Base-by-base conservation (phyloP, 108 stramenopile species). In the Stephanodiscus minutulus region DNA sequence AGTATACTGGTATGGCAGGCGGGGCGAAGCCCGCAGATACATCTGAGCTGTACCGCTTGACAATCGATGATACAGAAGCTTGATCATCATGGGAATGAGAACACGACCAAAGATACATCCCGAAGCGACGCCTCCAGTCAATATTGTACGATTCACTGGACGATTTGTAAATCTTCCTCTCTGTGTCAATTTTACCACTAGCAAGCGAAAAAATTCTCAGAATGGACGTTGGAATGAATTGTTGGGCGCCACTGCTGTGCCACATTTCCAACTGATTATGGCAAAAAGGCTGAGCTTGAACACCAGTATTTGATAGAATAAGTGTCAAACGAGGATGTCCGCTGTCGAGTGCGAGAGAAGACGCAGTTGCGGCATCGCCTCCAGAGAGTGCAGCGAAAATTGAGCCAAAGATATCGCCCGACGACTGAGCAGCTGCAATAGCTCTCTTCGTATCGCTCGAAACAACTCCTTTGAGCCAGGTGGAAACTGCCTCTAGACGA, bases 61-160 rank as follows among this genome's bases (percentile, higher is more conserved):
- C 54, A 36, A 83, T 28, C 20, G 73, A 74, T 24, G 74, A 74
- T 4, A 90, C 36, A 33, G 35, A 70, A 24, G 70, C 57, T 24
- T 58, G 56, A 31, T 63, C 46, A 36, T 66, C 65, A 15, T 56
- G 46, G 24, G 61, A 53, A 65, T 78, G 75, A 33, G 64, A 65
- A 24, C 70, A 79, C 24, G 80, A 65, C 80, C 80, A 81, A 7
- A 89, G 79, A 47, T 64, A 72, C 85, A 93, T 85, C 17, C 85
- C 82, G 55, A 93, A 73, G 15, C 88, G 88, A 12, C 88, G 85
- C 61, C 81, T 84, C 92, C 92, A 93, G 49, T 93, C 87, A 66
- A 73, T 73, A 15, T 60, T 54, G 41, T 76, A 82, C 7, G 70
- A 67, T 29, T 31, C 12, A 37, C 58, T 60, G 41, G 65, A 66